phyloP scores from a whole-genome alignment of 257 asterid genomes.

The Solanum stenotomum region DNA sequence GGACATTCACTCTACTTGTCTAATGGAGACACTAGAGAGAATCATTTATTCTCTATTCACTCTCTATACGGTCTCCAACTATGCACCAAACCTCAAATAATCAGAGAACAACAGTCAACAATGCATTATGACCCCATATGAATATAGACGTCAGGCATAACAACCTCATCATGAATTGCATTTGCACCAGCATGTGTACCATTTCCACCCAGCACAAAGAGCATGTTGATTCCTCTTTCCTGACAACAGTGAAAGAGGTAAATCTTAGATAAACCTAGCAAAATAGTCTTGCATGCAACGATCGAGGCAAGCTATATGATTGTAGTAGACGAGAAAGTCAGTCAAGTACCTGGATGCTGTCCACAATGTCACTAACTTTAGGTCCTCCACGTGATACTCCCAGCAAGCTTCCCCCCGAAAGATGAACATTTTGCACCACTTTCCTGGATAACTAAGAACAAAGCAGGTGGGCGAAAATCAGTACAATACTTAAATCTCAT shows the following conservation, averaged over 20 bases:
- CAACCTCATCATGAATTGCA: slow-evolving; percentile 92
- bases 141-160: slow-evolving; percentile 3
- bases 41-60: neutral
- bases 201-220: slow-evolving; percentile 95
- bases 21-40: neutral
- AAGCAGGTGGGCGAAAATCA: neutral
- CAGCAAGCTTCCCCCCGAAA: slow-evolving; percentile 93
- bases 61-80: neutral
- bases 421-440: slow-evolving; percentile 90
- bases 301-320: neutral
- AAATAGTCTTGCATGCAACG: neutral
- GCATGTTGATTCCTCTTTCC: slow-evolving; percentile 92
- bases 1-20: neutral
- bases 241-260: slow-evolving; percentile 26
- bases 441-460: slow-evolving; percentile 65
- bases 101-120: neutral
- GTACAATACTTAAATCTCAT: neutral
- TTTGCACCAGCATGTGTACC: slow-evolving; percentile 99
- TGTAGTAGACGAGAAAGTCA: neutral
- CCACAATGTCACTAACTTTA: slow-evolving; percentile 68
- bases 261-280: neutral
- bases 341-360: slow-evolving; percentile 64
- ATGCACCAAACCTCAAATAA: neutral
- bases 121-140: neutral
- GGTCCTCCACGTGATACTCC: slow-evolving; percentile 99